phyloP scores from a whole-genome alignment of 208 protist species.

The Trypanosoma boissoni region DNA sequence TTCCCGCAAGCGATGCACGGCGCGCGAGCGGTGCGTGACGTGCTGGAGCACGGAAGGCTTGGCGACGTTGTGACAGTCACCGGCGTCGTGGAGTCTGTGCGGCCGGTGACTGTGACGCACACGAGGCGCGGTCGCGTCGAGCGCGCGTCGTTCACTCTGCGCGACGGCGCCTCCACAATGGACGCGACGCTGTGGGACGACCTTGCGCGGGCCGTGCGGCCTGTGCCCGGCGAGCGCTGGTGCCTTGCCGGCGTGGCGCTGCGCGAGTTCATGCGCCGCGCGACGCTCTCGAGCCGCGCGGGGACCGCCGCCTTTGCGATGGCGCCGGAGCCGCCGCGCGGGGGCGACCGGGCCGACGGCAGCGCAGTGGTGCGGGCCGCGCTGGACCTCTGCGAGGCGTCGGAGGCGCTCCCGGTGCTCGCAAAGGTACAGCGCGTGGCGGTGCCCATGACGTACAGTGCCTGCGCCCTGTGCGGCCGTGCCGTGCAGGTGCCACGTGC shows the following conservation, averaged over 20 bases:
- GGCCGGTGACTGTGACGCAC: slow-evolving; percentile 23
- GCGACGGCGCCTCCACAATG: slow-evolving; percentile 20
- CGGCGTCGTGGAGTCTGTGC: slow-evolving; percentile 36
- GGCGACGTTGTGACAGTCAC: slow-evolving; percentile 52
- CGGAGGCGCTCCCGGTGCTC: slow-evolving; percentile 34
- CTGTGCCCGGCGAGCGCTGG: slow-evolving; percentile 46
- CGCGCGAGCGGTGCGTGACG: slow-evolving; percentile 28
- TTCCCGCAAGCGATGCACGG: slow-evolving; percentile 37
- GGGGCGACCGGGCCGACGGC: not conserved
- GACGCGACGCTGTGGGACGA: slow-evolving; percentile 80
- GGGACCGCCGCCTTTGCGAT: slow-evolving; percentile 33
- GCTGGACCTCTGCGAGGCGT: slow-evolving; percentile 26
- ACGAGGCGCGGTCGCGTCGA: slow-evolving; percentile 67
- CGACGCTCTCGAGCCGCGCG: slow-evolving; percentile 43
- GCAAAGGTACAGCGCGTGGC: slow-evolving; percentile 37
- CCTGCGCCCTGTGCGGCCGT: slow-evolving; percentile 19
- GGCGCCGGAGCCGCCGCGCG: slow-evolving; percentile 3
- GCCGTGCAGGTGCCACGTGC: too few relatives aligned
- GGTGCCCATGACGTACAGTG: slow-evolving; percentile 15
- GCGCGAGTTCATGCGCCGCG: slow-evolving; percentile 49
- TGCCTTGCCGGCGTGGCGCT: slow-evolving; percentile 49
- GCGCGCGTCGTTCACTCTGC: slow-evolving; percentile 34
- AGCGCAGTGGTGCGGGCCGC: slow-evolving; percentile 6
- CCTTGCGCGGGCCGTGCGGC: slow-evolving; percentile 26
- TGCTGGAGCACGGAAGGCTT: slow-evolving; percentile 27